Evolutionary conservation across 495 filamentous ascomycete genomes (phyloP).

Genomic region (Hyaloscypha finlandica): DNA sequence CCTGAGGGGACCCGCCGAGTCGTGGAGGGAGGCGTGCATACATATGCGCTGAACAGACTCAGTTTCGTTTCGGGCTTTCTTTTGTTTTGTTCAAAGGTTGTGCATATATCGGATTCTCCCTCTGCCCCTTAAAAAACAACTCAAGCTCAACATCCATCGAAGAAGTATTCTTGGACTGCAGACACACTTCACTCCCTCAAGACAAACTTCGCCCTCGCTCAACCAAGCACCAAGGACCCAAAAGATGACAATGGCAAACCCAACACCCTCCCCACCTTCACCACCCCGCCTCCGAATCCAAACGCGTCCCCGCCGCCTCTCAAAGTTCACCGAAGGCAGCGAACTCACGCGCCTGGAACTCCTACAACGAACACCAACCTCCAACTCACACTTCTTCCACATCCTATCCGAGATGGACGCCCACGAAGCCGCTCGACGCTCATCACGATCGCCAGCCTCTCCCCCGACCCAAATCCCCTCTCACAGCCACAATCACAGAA

Average conservation of each 20-base stretch:
- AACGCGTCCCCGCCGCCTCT: background rate
- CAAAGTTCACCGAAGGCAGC: slow-evolving; percentile 12
- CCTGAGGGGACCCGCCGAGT: background rate
- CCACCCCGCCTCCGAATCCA: slow-evolving; percentile 1
- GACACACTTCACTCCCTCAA: background rate
- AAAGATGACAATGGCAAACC: slow-evolving; percentile 1
- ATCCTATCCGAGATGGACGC: slow-evolving; percentile 31
- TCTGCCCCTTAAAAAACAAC: background rate
- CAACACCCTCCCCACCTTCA: background rate
- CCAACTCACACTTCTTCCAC: slow-evolving; percentile 15
- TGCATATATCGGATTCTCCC: background rate
- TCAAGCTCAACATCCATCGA: background rate
- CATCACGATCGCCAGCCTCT: background rate
- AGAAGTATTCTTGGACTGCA: background rate
- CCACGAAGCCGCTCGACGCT: background rate
- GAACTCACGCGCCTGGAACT: slow-evolving; percentile 10
- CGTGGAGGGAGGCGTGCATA: background rate
- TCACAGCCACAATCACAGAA: slow-evolving; percentile 4
- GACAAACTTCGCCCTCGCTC: background rate
- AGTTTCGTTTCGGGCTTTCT: background rate
- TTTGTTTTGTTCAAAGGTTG: background rate
- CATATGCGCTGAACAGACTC: background rate
- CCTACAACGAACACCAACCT: slow-evolving; percentile 4
- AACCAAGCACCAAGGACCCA: background rate
- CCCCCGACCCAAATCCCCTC: background rate